These are phyloP conservation scores for Fraxinus sp. DNA, from an alignment of 305 asterid species.

Conservation along the genomic window DNA sequence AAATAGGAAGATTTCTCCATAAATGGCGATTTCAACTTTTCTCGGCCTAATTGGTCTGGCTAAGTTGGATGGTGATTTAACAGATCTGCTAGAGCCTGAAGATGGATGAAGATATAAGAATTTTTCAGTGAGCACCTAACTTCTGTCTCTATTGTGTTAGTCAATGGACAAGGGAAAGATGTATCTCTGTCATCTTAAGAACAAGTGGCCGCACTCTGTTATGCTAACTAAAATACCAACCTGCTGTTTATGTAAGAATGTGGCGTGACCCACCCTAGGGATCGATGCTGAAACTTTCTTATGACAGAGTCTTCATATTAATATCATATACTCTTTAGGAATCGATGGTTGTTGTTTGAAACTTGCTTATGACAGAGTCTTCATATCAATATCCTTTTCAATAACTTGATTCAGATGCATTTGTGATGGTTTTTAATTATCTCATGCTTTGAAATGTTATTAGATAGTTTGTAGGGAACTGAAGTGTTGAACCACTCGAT, in stretches of 20 bases:
- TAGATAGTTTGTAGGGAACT: neutral
- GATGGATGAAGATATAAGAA: slow-evolving; percentile 2
- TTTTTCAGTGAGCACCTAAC: neutral
- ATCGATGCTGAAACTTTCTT: neutral
- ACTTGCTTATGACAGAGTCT: neutral
- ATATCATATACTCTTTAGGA: neutral
- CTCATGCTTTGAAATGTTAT: neutral
- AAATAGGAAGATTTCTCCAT: neutral
- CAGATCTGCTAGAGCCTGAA: neutral
- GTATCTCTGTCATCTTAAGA: neutral
- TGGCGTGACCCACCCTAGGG: neutral
- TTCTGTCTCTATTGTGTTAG: neutral
- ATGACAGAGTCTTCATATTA: too few species aligned
- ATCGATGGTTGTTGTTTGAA: neutral
- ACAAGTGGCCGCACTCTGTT: neutral
- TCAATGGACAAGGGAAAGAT: neutral
- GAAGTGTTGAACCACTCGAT: neutral
- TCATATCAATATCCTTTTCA: neutral
- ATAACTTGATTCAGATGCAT: neutral
- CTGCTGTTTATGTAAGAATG: neutral
- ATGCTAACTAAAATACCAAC: neutral
- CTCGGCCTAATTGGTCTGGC: neutral
- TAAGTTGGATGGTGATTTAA: neutral
- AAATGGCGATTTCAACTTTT: neutral
- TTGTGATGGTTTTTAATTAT: neutral